Percentiles rank a stretch among this genome's conserved stretches.
phyloP scores from a whole-genome alignment of 1,284 basidiomycete genomes.

The Amylostereum chailletii region DNA sequence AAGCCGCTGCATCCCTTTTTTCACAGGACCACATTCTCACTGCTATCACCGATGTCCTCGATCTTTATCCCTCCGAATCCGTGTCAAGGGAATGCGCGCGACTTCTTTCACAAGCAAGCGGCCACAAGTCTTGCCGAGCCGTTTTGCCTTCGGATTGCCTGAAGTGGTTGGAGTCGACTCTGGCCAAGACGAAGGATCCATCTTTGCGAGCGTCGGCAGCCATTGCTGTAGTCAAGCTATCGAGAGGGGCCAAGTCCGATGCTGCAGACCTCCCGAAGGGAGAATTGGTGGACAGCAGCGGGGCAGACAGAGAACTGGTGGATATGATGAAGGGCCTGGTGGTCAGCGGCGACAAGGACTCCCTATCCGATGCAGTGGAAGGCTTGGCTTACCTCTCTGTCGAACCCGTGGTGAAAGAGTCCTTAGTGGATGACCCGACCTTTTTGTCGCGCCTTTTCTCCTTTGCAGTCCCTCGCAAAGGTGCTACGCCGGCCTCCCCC shows the following conservation, averaged over 20 bases:
- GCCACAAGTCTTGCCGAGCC: conserved; percentile 63
- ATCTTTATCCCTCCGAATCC: conserved; percentile 43
- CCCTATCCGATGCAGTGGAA: conserved; percentile 64
- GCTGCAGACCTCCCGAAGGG: conserved; percentile 25
- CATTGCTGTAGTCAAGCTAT: conserved; percentile 72
- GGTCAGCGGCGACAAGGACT: conserved; percentile 28
- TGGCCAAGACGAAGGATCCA: conserved; percentile 36
- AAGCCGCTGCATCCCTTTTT: conserved; percentile 54
- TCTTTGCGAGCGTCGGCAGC: conserved; percentile 54
- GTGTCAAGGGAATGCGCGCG: conserved; percentile 53
- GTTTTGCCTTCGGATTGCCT: conserved; percentile 45
- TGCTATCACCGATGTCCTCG: conserved; percentile 53
- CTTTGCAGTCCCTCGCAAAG: conserved; percentile 44
- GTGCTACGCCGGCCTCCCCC: conserved; percentile 15
- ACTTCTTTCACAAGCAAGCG: conserved; percentile 63
- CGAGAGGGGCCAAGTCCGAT: conserved; percentile 46
- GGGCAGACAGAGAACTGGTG: conserved; percentile 39
- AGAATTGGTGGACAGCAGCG: conserved; percentile 20
- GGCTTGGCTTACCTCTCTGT: conserved; percentile 76
- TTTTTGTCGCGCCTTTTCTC: conserved; percentile 61
- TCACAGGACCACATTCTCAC: conserved; percentile 52
- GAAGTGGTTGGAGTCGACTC: conserved; percentile 54
- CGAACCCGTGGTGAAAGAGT: conserved; percentile 58
- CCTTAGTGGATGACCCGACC: conserved; percentile 40
- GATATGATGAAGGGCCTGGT: conserved; percentile 52